These are phyloP conservation scores for Erythrophleum fordii DNA, from an alignment of 306 rosid genomes.

Conservation along the genomic window DNA sequence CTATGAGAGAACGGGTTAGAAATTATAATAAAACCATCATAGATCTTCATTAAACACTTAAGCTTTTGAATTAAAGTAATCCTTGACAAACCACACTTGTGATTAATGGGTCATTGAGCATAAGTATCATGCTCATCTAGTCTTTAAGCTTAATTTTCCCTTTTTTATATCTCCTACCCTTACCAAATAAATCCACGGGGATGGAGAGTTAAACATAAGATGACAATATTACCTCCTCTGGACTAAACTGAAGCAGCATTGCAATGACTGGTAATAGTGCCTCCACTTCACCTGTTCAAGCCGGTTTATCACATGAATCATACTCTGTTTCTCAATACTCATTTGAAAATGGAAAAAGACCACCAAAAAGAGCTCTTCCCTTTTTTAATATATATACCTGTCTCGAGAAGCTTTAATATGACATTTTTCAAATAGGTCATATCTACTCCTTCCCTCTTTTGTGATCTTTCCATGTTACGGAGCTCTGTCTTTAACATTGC, in stretches of 20 bases:
- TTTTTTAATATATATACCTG: constrained; percentile 57
- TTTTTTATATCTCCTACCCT: constrained; percentile 6
- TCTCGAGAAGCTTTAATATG: constrained; percentile 95
- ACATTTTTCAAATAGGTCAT: constrained; percentile 94
- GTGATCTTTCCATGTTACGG: constrained; percentile 78
- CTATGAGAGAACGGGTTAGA: neutral
- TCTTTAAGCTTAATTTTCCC: neutral
- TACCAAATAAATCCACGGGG: constrained; percentile 11
- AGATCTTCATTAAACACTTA: neutral
- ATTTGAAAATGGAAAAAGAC: constrained; percentile 31
- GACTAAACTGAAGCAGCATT: constrained; percentile 99
- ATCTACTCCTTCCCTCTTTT: constrained; percentile 97
- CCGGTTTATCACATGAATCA: constrained; percentile 21
- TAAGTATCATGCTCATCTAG: neutral
- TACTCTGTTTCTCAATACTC: neutral
- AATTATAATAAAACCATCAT: neutral
- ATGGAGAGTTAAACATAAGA: constrained; percentile 21
- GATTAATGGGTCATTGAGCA: neutral
- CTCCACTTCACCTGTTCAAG: constrained; percentile 86
- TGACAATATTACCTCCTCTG: constrained; percentile 78
- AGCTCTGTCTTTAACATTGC: constrained; percentile 83
- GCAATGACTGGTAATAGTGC: constrained; percentile 91
- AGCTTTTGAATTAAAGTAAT: neutral
- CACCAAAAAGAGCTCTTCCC: constrained; percentile 2
- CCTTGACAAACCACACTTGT: neutral